Evolutionary conservation across 108 stramenopile genomes (phyloP).

Genomic region (Conticribra weissflogii): DNA sequence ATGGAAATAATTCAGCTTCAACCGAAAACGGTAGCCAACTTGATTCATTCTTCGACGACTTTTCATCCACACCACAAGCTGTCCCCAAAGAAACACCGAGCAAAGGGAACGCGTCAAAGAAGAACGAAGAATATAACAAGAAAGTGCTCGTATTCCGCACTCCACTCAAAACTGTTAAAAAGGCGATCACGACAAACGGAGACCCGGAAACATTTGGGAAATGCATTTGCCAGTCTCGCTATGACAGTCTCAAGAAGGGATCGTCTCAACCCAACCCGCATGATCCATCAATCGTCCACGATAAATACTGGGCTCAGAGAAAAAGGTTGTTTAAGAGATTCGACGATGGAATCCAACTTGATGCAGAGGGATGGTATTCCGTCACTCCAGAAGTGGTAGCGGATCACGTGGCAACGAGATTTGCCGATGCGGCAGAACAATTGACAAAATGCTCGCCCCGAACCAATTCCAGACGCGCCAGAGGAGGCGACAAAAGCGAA

Average conservation of each 20-base stretch:
- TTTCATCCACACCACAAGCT: constrained; percentile 19
- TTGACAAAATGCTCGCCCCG: constrained; percentile 14
- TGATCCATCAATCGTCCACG: constrained; percentile 71
- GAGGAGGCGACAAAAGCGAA: background rate
- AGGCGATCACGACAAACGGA: constrained; percentile 12
- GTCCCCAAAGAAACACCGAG: background rate
- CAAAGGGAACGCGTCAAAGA: background rate
- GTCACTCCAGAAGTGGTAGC: constrained; percentile 96
- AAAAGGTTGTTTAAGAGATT: constrained; percentile 90
- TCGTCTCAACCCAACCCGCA: constrained; percentile 64
- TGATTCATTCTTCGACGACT: constrained; percentile 53
- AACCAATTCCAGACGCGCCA: background rate
- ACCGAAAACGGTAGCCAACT: constrained; percentile 16
- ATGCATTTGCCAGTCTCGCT: constrained; percentile 41
- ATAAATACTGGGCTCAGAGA: constrained; percentile 96
- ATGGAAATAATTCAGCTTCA: background rate
- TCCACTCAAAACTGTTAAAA: constrained; percentile 50
- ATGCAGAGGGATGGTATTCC: constrained; percentile 96
- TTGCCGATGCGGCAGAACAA: constrained; percentile 43
- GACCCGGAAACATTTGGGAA: constrained; percentile 11
- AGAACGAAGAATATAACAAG: constrained; percentile 11
- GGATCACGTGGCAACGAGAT: constrained; percentile 80
- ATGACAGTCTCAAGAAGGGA: constrained; percentile 26
- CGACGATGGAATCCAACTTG: constrained; percentile 89
- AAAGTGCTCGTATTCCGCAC: constrained; percentile 30